phyloP scores from a whole-genome alignment of 2,329 filamentous ascomycete genomes.

The Polytolypa hystricis region DNA sequence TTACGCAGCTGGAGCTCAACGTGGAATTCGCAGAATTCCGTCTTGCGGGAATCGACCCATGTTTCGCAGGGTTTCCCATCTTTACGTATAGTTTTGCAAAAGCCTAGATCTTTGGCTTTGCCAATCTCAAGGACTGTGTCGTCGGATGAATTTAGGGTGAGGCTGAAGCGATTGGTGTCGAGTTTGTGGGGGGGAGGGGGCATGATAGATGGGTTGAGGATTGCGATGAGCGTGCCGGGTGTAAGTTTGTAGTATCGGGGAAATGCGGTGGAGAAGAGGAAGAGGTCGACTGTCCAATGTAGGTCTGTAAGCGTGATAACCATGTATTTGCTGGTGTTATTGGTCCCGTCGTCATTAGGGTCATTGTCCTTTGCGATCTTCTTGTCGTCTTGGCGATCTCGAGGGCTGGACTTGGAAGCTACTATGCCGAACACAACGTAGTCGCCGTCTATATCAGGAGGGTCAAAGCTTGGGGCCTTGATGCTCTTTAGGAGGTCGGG shows the following conservation, averaged over 20 bases:
- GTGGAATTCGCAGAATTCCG: conserved; percentile 87
- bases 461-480: conserved; percentile 69
- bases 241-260: conserved; percentile 89
- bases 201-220: conserved; percentile 86
- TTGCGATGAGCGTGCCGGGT: conserved; percentile 79
- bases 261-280: conserved; percentile 83
- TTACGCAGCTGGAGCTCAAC: conserved; percentile 71
- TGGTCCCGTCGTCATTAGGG: conserved; percentile 43
- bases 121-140: conserved; percentile 89
- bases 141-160: conserved; percentile 73
- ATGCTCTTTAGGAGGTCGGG: conserved; percentile 71
- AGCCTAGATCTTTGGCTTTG: conserved; percentile 70
- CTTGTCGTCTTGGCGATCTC: conserved; percentile 42
- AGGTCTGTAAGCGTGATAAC: conserved; percentile 78
- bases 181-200: conserved; percentile 64
- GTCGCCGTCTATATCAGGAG: conserved; percentile 75
- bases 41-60: conserved; percentile 83
- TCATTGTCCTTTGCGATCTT: conserved; percentile 33
- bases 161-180: conserved; percentile 72
- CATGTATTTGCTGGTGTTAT: conserved; percentile 69
- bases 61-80: conserved; percentile 68
- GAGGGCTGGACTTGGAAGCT: conserved; percentile 76
- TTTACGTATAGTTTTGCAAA: conserved; percentile 73
- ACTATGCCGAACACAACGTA: conserved; percentile 83
- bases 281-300: conserved; percentile 82